phyloP scores from a whole-genome alignment of 2,329 filamentous ascomycete species.

The Niveomyces coronatus region DNA sequence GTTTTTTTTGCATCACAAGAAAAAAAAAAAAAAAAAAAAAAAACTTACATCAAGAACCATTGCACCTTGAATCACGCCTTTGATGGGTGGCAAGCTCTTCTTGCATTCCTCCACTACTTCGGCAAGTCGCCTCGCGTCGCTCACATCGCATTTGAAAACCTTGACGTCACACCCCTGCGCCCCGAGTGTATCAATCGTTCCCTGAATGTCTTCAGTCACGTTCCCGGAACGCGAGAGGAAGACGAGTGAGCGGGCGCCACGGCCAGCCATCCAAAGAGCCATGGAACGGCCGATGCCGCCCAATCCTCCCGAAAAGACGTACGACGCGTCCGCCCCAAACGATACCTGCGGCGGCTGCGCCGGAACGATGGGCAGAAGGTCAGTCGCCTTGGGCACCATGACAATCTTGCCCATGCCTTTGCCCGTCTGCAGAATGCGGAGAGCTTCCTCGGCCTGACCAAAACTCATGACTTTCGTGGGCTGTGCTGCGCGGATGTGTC shows the following conservation, averaged over 20 bases:
- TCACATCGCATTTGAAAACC: no score
- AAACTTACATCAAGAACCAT: constrained; percentile 23
- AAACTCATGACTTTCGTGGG: constrained; percentile 12
- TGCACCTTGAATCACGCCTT: constrained; percentile 29
- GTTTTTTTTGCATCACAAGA: not conserved
- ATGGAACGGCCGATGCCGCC: constrained; percentile 36
- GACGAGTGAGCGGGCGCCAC: constrained; percentile 32
- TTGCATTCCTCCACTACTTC: no score
- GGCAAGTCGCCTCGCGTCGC: no score
- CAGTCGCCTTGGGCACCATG: not conserved
- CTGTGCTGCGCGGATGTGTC: constrained; percentile 13
- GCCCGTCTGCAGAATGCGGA: constrained; percentile 26
- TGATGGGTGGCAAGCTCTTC: constrained; percentile 21
- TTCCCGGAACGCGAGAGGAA: constrained; percentile 21
- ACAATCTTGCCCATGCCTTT: constrained; percentile 27
- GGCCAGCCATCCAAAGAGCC: constrained; percentile 33
- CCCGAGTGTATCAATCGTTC: no score
- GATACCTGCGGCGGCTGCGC: not conserved
- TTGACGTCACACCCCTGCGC: no score
- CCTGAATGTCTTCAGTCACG: no score
- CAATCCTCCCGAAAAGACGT: constrained; percentile 35
- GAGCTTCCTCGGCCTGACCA: constrained; percentile 19
- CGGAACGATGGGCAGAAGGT: not conserved
- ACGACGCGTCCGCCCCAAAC: constrained; percentile 13
- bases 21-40: constrained; percentile 6